These are phyloP conservation scores for Trichosporon inkin DNA, from an alignment of 1,284 basidiomycete genomes.

Conservation along the genomic window DNA sequence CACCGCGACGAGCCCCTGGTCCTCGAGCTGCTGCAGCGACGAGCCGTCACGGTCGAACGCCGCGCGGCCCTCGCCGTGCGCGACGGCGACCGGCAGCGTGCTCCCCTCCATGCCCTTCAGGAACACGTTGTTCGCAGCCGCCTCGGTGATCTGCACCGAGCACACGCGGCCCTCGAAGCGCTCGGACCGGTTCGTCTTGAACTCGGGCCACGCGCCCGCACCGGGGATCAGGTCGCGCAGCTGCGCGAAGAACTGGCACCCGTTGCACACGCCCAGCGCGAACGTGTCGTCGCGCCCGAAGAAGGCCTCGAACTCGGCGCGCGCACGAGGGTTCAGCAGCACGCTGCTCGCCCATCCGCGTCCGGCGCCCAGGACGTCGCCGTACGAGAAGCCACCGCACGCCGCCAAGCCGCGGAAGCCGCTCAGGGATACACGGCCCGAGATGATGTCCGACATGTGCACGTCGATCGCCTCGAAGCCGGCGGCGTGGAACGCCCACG, in stretches of 20 bases:
- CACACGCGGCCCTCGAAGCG: conserved; percentile 85
- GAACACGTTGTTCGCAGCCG: conserved; percentile 65
- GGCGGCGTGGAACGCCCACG: conserved; percentile 87
- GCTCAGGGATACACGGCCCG: conserved; percentile 61
- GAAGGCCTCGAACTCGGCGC: conserved; percentile 73
- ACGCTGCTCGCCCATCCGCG: conserved; percentile 97
- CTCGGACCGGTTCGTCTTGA: conserved; percentile 83
- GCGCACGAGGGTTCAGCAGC: conserved; percentile 69
- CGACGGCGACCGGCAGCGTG: conserved; percentile 83
- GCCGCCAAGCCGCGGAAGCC: conserved; percentile 85
- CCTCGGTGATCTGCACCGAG: conserved; percentile 69
- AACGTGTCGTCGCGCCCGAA: conserved; percentile 78
- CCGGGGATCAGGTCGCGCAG: conserved; percentile 84
- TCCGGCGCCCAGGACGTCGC: conserved; percentile 94
- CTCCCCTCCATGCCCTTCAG: conserved; percentile 82
- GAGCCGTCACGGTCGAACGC: conserved; percentile 58
- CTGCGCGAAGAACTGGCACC: conserved; percentile 92
- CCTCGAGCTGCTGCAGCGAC: conserved; percentile 52
- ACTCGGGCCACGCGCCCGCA: conserved; percentile 77
- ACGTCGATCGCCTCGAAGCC: conserved; percentile 94
- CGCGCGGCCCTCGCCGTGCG: conserved; percentile 91
- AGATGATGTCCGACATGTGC: conserved; percentile 95
- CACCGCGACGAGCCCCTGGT: conserved; percentile 60
- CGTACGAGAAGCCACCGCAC: conserved; percentile 98
- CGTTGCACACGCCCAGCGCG: conserved; percentile 93